Percentiles rank a stretch among this genome's conserved stretches.
phyloP scores from a whole-genome alignment of 2,329 filamentous ascomycete species.

The Cordyceps farinosa region DNA sequence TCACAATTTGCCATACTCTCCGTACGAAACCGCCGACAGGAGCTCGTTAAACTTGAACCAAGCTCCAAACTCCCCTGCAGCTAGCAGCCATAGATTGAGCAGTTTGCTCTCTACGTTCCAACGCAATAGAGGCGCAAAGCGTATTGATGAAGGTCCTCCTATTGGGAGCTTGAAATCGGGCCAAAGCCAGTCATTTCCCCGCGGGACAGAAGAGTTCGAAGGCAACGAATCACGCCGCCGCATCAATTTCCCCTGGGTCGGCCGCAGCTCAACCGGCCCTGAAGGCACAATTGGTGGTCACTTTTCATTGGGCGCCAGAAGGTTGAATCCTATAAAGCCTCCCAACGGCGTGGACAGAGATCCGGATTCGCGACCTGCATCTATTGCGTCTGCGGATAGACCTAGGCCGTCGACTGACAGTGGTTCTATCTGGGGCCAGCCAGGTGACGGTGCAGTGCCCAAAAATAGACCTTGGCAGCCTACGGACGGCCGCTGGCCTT shows the following conservation, averaged over 20 bases:
- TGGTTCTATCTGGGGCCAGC: constrained; percentile 67
- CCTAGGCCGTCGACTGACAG: constrained; percentile 77
- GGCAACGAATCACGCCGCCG: constrained; percentile 51
- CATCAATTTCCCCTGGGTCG: constrained; percentile 60
- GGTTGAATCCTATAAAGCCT: constrained; percentile 48
- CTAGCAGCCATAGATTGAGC: constrained; percentile 39
- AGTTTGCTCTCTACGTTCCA: constrained; percentile 58
- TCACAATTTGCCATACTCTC: constrained; percentile 54
- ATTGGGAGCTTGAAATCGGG: constrained; percentile 66
- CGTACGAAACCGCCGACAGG: constrained; percentile 47
- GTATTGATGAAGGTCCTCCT: constrained; percentile 45
- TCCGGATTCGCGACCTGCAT: constrained; percentile 61
- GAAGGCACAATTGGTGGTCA: constrained; percentile 35
- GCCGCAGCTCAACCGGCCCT: constrained; percentile 48
- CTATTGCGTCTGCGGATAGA: constrained; percentile 66
- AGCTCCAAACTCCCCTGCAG: constrained; percentile 36
- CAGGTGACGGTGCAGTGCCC: constrained; percentile 41
- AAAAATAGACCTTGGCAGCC: constrained; percentile 65
- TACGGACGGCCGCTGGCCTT: constrained; percentile 49
- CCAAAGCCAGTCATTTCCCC: constrained; percentile 76
- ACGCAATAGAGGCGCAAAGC: constrained; percentile 60
- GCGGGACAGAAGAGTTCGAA: constrained; percentile 55
- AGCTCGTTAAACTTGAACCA: constrained; percentile 38
- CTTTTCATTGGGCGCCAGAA: constrained; percentile 39
- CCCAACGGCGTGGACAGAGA: constrained; percentile 53